Evolutionary conservation across 441 rosid genomes (phyloP).

Genomic region (Flueggea neowawraea): DNA sequence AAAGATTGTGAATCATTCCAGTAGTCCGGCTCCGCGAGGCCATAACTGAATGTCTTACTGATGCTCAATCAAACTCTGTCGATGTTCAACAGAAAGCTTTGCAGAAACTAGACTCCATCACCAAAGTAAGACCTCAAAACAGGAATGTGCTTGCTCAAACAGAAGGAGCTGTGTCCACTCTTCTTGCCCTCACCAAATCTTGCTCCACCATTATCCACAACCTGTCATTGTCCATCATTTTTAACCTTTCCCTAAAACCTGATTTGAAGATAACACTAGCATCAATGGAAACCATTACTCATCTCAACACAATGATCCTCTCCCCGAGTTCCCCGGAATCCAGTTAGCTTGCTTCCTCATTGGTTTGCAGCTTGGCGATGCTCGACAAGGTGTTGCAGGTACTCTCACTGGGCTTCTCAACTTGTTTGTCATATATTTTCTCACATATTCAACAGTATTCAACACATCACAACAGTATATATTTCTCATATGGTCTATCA

Average conservation of each 20-base stretch:
- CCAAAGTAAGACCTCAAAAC: conserved; percentile 44
- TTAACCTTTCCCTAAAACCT: conserved; percentile 60
- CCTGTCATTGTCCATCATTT: conserved; percentile 41
- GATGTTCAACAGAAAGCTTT: conserved; percentile 45
- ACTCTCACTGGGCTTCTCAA: conserved; percentile 17
- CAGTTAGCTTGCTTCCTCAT: conserved; percentile 37
- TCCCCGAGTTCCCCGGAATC: conserved; percentile 28
- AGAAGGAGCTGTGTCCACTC: conserved; percentile 32
- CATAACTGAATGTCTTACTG: conserved; percentile 24
- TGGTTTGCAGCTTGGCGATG: conserved; percentile 61
- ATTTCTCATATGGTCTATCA: too few relatives aligned
- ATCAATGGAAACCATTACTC: conserved; percentile 36
- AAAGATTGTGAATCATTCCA: conserved; percentile 19
- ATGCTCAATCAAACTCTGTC: conserved; percentile 27
- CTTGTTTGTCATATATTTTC: too few relatives aligned
- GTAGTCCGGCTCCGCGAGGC: conserved; percentile 28
- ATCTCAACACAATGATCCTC: conserved; percentile 39
- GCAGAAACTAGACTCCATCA: conserved; percentile 38
- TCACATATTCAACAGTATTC: too few relatives aligned
- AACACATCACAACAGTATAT: too few relatives aligned
- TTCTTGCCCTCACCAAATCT: conserved; percentile 35
- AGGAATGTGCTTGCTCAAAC: conserved; percentile 41
- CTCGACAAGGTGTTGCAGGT: conserved; percentile 54
- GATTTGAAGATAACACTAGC: conserved; percentile 46
- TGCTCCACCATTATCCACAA: conserved; percentile 24